phyloP scores from a whole-genome alignment of 1,139 yeast genomes.

The Taphrina pruni region DNA sequence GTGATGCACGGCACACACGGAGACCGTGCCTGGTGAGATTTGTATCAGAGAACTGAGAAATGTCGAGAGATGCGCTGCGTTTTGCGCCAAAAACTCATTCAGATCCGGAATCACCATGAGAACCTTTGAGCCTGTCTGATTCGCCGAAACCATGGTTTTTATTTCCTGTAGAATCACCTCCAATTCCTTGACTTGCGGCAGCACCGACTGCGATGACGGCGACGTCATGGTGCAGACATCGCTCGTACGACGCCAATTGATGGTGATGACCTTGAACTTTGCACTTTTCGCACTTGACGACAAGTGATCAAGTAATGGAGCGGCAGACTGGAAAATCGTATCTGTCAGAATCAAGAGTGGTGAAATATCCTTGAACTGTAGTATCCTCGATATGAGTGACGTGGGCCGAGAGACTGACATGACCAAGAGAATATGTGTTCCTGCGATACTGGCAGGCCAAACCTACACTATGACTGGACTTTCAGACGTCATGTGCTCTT shows the following conservation, averaged over 20 bases:
- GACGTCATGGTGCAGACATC: conserved; percentile 32
- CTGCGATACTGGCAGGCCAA: too few species aligned
- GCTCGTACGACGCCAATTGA: conserved; percentile 22
- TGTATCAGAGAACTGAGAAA: conserved; percentile 29
- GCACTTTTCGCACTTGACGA: conserved; percentile 17
- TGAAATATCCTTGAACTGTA: conserved; percentile 29
- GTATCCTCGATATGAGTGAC: conserved; percentile 21
- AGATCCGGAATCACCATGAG: conserved; percentile 25
- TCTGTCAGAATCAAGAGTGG: conserved; percentile 35
- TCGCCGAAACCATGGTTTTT: neutral
- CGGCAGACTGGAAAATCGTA: conserved; percentile 23
- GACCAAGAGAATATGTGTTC: too few species aligned
- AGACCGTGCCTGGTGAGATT: conserved; percentile 28
- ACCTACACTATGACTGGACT: too few species aligned
- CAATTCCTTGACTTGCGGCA: conserved; percentile 15
- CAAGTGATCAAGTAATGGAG: conserved; percentile 12
- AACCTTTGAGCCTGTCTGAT: conserved; percentile 9
- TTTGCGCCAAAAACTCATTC: conserved; percentile 35
- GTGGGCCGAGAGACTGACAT: conserved; percentile 34
- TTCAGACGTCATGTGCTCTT: too few species aligned
- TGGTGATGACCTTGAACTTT: conserved; percentile 21
- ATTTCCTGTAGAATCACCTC: conserved; percentile 28
- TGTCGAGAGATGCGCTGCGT: conserved; percentile 33
- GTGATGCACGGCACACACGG: conserved; percentile 28
- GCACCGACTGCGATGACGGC: neutral